Conservation (phyloP, 129 eudicot genomes). For the Tagetes patula region DNA sequence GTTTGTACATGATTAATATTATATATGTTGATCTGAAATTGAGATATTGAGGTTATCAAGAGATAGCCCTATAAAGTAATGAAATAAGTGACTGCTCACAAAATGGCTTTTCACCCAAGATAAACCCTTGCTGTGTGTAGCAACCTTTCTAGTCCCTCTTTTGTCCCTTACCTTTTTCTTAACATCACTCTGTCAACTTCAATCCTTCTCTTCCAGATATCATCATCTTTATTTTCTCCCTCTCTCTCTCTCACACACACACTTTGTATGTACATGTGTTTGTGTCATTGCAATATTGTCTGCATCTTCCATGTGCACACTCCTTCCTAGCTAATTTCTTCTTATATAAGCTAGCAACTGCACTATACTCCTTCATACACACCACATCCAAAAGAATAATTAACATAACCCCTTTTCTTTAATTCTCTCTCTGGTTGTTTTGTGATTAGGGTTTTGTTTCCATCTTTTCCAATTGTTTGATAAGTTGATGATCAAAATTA, state of each 20-base stretch:
- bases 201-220: conserved; percentile 98
- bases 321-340: conserved; percentile 16
- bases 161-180: conserved; percentile 87
- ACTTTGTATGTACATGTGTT: neutral
- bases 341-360: conserved; percentile 31
- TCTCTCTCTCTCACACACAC: conserved; percentile 35
- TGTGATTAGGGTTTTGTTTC: conserved; percentile 35
- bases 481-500: neutral
- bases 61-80: conserved; percentile 30
- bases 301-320: conserved; percentile 37
- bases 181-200: conserved; percentile 86
- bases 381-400: neutral
- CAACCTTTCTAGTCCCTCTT: conserved; percentile 72
- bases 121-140: conserved; percentile 30
- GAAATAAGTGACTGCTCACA: conserved; percentile 42
- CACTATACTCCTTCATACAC: neutral
- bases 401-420: neutral
- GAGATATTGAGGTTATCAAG: conserved; percentile 12
- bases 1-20: neutral
- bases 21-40: conserved; percentile 1
- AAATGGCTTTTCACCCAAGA: conserved; percentile 69
- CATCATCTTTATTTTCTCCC: conserved; percentile 46
- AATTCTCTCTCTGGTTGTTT: conserved; percentile 13
- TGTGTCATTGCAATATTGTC: conserved; percentile 4
- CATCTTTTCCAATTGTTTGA: too few species aligned